phyloP scores from a whole-genome alignment of 2,329 filamentous ascomycete species.

The Colletotrichum destructivum region DNA sequence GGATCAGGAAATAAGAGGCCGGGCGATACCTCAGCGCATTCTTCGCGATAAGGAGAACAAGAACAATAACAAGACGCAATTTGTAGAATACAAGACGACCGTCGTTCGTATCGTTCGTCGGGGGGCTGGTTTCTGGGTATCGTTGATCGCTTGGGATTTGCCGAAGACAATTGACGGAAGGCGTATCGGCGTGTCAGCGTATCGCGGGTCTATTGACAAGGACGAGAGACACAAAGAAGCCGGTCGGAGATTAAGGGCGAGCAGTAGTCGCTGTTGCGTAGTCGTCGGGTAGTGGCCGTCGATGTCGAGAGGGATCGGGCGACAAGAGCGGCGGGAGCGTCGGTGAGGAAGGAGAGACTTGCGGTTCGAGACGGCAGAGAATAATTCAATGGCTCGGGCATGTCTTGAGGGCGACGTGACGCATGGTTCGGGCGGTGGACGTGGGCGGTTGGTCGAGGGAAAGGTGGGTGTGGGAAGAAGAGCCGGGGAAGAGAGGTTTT shows the following conservation, averaged over 20 bases:
- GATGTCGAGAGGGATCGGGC: conserved; percentile 4
- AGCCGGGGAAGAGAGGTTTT: conserved; percentile 39
- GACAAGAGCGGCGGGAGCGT: conserved; percentile 11
- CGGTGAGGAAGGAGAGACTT: conserved; percentile 49
- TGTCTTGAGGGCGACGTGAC: conserved; percentile 36
- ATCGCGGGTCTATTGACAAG: conserved; percentile 10
- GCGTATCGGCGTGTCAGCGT: neutral
- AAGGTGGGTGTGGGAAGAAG: conserved; percentile 6
- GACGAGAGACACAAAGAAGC: neutral
- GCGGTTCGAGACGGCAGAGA: conserved; percentile 47
- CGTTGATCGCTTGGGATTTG: conserved; percentile 15
- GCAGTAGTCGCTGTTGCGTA: neutral
- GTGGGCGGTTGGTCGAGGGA: conserved; percentile 14
- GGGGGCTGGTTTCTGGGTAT: conserved; percentile 21
- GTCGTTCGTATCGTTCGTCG: conserved; percentile 36
- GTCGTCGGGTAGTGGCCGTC: conserved; percentile 3
- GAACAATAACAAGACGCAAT: conserved; percentile 7
- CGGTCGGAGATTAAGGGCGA: conserved; percentile 20
- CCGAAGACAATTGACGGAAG: conserved; percentile 6
- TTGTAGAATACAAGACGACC: conserved; percentile 21
- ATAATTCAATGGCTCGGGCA: conserved; percentile 42
- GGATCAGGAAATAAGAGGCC: conserved; percentile 7
- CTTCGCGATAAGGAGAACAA: conserved; percentile 6
- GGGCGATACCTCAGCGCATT: conserved; percentile 37
- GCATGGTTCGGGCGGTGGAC: conserved; percentile 21